Evolutionary conservation across 1,139 yeast genomes (phyloP).

Genomic region (Protomyces arabidopsidicola): DNA sequence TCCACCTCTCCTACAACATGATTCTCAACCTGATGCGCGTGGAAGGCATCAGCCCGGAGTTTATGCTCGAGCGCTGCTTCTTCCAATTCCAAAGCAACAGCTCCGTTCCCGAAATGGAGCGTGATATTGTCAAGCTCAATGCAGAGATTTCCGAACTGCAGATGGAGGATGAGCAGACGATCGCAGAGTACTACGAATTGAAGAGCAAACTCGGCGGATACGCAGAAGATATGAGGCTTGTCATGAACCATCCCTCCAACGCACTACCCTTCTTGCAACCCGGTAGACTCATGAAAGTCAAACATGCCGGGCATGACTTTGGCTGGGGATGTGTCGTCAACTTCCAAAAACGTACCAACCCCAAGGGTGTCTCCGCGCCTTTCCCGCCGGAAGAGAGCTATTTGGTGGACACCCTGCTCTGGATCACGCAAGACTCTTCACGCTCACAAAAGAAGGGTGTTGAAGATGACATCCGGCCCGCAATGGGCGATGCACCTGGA

Average conservation of each 20-base stretch:
- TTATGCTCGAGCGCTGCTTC: conserved; percentile 89
- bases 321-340: conserved; percentile 94
- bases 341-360: conserved; percentile 59
- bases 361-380: conserved; percentile 45
- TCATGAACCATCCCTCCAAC: conserved; percentile 90
- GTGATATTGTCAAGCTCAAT: conserved; percentile 53
- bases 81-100: conserved; percentile 92
- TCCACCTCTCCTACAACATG: conserved; percentile 96
- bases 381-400: conserved; percentile 64
- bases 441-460: conserved; percentile 53
- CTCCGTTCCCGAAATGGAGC: conserved; percentile 78
- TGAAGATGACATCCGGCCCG: conserved; percentile 86
- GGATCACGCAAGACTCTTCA: conserved; percentile 63
- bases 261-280: conserved; percentile 76
- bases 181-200: conserved; percentile 78
- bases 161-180: conserved; percentile 67
- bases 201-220: conserved; percentile 66
- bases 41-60: conserved; percentile 97
- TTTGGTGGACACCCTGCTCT: conserved; percentile 67
- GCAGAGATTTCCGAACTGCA: conserved; percentile 48
- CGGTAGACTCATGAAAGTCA: conserved; percentile 76
- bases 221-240: conserved; percentile 70
- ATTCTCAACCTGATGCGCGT: conserved; percentile 91
- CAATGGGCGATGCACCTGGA: conserved; percentile 62
- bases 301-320: conserved; percentile 55